Conservation (phyloP, 2,329 filamentous ascomycete species). For the Penicillium sp. region DNA sequence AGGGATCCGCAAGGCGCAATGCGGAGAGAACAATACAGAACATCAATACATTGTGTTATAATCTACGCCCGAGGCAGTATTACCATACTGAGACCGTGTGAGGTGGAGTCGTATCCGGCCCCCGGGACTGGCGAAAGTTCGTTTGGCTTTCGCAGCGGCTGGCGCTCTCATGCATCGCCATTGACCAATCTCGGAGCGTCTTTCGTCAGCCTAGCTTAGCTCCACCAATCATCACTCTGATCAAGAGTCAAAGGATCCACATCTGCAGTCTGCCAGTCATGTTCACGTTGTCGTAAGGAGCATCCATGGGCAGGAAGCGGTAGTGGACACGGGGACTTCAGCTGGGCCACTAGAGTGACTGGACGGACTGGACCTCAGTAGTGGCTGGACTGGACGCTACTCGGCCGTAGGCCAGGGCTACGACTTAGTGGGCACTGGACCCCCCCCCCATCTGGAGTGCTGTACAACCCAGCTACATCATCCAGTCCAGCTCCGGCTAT, state of each 20-base stretch:
- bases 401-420: too few relatives aligned
- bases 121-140: constrained; percentile 2
- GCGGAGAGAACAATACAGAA: constrained; percentile 19
- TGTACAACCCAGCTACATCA: too few relatives aligned
- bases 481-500: too few relatives aligned
- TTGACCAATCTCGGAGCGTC: constrained; percentile 11
- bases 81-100: constrained; percentile 10
- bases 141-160: constrained; percentile 9
- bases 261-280: background rate
- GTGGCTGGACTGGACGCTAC: too few relatives aligned
- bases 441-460: too few relatives aligned
- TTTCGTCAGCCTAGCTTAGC: background rate
- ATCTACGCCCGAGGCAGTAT: constrained; percentile 9
- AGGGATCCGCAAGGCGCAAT: constrained; percentile 22
- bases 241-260: too few relatives aligned
- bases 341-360: too few relatives aligned
- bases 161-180: constrained; percentile 8
- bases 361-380: too few relatives aligned
- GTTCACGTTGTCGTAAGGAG: background rate
- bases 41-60: constrained; percentile 6
- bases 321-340: background rate
- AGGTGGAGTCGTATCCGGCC: background rate
- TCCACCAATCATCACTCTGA: background rate
- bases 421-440: too few relatives aligned
- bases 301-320: too few relatives aligned